Evolutionary conservation across 805 yeast species (phyloP).

Genomic region (Hanseniaspora nectarophila): DNA sequence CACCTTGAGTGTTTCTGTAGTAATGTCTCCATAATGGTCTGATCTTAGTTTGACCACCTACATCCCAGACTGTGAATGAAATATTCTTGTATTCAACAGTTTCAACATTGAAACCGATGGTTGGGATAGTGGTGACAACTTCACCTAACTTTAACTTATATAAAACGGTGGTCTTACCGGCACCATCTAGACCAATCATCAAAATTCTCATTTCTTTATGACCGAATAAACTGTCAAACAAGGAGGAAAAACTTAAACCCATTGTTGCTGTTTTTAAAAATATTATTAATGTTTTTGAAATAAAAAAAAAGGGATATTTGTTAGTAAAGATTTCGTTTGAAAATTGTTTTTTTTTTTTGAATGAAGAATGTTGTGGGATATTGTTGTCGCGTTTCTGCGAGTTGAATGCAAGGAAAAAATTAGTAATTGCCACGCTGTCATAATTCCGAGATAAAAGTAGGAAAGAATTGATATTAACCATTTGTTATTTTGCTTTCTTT

Average conservation of each 20-base stretch:
- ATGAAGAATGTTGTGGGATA: not conserved
- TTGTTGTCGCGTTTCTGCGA: not conserved
- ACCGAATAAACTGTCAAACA: constrained; percentile 90
- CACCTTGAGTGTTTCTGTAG: constrained; percentile 97
- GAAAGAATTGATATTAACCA: too few relatives aligned
- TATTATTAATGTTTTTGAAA: not conserved
- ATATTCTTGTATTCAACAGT: constrained; percentile 95
- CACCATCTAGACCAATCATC: constrained; percentile 97
- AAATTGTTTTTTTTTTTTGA: not conserved
- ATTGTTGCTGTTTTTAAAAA: constrained; percentile 32
- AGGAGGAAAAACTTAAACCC: constrained; percentile 93
- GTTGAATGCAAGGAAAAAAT: too few relatives aligned
- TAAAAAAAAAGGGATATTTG: not conserved
- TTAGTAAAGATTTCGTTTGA: not conserved
- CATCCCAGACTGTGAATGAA: constrained; percentile 97
- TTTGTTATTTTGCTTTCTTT: too few relatives aligned
- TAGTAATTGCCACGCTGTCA: too few relatives aligned
- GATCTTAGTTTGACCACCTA: constrained; percentile 98
- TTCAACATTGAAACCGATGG: constrained; percentile 95
- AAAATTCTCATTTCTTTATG: constrained; percentile 95
- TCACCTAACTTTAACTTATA: constrained; percentile 92
- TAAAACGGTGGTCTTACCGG: constrained; percentile 94
- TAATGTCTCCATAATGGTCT: constrained; percentile 99
- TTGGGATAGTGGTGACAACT: constrained; percentile 91
- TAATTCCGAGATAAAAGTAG: too few relatives aligned